A percentile compares a stretch with the other conserved stretches of the same genome.
Conservation (phyloP, 345 rosid genomes). For the Geranium rotundifolium region DNA sequence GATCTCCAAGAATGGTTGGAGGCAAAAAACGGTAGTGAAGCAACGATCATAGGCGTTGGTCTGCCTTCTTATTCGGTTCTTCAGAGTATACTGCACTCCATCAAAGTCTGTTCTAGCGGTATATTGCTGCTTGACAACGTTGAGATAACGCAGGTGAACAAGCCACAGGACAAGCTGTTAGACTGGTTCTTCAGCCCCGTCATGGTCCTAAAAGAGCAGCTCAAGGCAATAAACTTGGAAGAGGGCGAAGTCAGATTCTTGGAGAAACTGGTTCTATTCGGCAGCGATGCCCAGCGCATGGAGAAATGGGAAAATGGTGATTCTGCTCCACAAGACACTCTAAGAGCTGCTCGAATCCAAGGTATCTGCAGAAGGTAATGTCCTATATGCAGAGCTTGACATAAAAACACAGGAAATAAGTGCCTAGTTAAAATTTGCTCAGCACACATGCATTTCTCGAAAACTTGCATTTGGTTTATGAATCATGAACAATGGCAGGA, state of each 20-base stretch:
- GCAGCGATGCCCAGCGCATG: constrained; percentile 32
- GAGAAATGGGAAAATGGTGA: constrained; percentile 52
- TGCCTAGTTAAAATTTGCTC: too few species aligned
- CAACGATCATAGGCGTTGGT: constrained; percentile 38
- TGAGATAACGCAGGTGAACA: constrained; percentile 55
- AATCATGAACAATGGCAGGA: too few species aligned
- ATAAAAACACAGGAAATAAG: too few species aligned
- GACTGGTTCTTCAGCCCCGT: constrained; percentile 76
- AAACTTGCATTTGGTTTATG: too few species aligned
- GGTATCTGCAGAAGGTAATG: constrained; percentile 76
- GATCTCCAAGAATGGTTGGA: constrained; percentile 50
- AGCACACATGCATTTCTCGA: too few species aligned
- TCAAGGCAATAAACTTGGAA: constrained; percentile 36
- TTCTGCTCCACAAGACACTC: constrained; percentile 35
- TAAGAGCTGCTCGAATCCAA: constrained; percentile 64
- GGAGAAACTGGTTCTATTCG: constrained; percentile 52
- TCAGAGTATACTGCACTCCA: constrained; percentile 44
- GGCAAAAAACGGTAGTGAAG: constrained; percentile 39
- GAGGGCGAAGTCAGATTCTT: constrained; percentile 52
- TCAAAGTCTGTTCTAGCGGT: constrained; percentile 49
- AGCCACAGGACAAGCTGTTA: constrained; percentile 56
- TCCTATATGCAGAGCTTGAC: too few species aligned
- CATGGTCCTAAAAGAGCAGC: constrained; percentile 69
- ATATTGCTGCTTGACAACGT: constrained; percentile 43
- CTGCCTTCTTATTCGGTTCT: constrained; percentile 55